Base-by-base conservation (phyloP, 2,329 filamentous ascomycete genomes). In the Chrysosporium queenslandicum region DNA sequence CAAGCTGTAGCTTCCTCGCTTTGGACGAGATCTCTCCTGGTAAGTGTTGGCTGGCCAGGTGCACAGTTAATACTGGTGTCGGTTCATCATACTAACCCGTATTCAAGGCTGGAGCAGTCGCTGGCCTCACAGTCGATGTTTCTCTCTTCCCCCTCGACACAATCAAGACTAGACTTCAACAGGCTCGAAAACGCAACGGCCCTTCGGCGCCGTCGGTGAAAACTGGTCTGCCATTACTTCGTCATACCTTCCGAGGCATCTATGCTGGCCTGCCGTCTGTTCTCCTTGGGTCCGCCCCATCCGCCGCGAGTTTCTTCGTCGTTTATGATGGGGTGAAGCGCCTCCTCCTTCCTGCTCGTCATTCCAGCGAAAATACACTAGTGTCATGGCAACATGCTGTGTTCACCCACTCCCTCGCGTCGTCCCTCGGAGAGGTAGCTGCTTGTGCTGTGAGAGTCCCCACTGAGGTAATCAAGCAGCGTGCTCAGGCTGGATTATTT, bases 121-220 rank as follows among this genome's bases (percentile, higher is more conserved):
- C 92, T 60, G 92, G 92, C 66, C 92, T 92, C 45, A 94, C 90
- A 12, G 92, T 97, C 70, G 92, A 98, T 79, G 83, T 95, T 64
- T 89, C 89, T 52, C 87, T 98, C 66, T 98, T 87, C 75, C 92
- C 92, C 0, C 88, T 98, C 76, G 94, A 98, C 78, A 98, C 92
- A 0, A 83, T 98, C 66, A 98, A 98, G 74, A 98, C 94, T 40
- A 89, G 92, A 14, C 87, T 98, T 5, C 92, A 98, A 56, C 70
- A 70, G 58, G 68, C 66, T 54, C 64, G 68, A 53, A 63, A 74
- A 88, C 89, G 58, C 79, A 40, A 51, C 16, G 30, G n/a, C 7
- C 79, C 67, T 89, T 92, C 76, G 79, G 84, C 65, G 77, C 80
- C 53, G 80, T 83, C 1, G 87, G 86, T 64, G 86, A 42, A 41